A percentile compares a stretch with the other conserved stretches of the same genome.
Evolutionary conservation across 768 basidiomycete genomes (phyloP).

Genomic region (Naganishia onofrii): DNA sequence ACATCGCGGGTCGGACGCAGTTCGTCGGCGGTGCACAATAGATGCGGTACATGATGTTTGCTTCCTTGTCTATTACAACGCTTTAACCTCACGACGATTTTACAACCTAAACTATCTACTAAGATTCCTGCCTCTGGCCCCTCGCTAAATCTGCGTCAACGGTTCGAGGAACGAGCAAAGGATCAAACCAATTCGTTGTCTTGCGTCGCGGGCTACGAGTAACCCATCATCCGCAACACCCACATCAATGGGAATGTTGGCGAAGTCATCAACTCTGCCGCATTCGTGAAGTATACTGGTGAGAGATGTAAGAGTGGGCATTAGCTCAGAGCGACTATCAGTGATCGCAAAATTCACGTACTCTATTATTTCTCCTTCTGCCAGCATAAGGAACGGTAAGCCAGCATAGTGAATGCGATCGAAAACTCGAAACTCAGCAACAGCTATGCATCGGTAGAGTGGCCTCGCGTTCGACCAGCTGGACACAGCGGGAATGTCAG

Average conservation of each 20-base stretch:
- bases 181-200: slow-evolving; percentile 47
- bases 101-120: background rate
- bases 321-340: background rate
- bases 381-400: slow-evolving; percentile 46
- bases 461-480: slow-evolving; percentile 45
- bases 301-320: background rate
- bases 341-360: slow-evolving; percentile 30
- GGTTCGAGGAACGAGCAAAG: slow-evolving; percentile 53
- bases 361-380: slow-evolving; percentile 47
- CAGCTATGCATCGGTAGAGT: slow-evolving; percentile 51
- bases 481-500: slow-evolving; percentile 12
- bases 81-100: no score
- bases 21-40: no score
- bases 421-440: slow-evolving; percentile 46
- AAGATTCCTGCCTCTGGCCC: background rate
- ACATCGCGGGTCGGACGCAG: no score
- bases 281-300: slow-evolving; percentile 51
- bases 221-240: slow-evolving; percentile 53
- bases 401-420: slow-evolving; percentile 43
- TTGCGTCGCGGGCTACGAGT: slow-evolving; percentile 40
- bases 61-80: no score
- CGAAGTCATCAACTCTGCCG: slow-evolving; percentile 50
- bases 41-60: background rate
- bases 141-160: slow-evolving; percentile 3
- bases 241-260: slow-evolving; percentile 49